Base-by-base conservation (phyloP, 495 filamentous ascomycete species). In the Hypomontagnella monticulosa region DNA sequence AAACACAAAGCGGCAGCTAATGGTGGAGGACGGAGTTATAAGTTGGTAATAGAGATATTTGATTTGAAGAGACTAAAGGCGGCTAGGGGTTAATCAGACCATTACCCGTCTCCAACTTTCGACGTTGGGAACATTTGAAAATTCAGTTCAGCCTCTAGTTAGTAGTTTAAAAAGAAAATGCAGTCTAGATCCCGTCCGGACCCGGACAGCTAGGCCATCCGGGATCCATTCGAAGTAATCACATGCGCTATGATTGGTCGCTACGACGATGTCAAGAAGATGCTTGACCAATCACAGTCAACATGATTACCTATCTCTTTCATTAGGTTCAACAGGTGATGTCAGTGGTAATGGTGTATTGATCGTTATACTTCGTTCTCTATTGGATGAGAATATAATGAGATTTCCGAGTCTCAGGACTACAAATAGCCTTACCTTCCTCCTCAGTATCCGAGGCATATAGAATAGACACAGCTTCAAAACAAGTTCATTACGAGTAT, bases 291-390 rank as follows among this genome's bases (percentile, higher is more conserved):
- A 70, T 70, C 19, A 62, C 32, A 12, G 8, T 37, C 23, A 10
- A 66, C 30, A 62, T 70, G 67, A 70, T 70, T 34, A 70, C 67
- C 57, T 57, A 44, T 63, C 18, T 12, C 66, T 55, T 51, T 7
- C 32, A 41, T 30, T 10, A 46, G 34, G 44, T n/a, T 36, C 19
- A 48, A 41, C 42, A 41, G 40, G 63, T 70, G 67, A 70, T 66
- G 63, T 70, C 67, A 70, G 57, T 56, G 46, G 43, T 8, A 57
- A 50, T 4, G 14, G 14, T 32, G n/a, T 27, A 23, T 51, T 38
- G 51, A 57, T 47, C 36, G 30, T 9, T 41, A 42, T 30, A 43
- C 8, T n/a, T 27, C 27, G 20, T 23, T 12, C 14, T 50, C 33
- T 4, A 48, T 9, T 16, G 15, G 47, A 40, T 20, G 37, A 10